A percentile compares a stretch with the other conserved stretches of the same genome.
phyloP scores from a whole-genome alignment of 2,329 filamentous ascomycete genomes.

The Coniochaeta sp. region DNA sequence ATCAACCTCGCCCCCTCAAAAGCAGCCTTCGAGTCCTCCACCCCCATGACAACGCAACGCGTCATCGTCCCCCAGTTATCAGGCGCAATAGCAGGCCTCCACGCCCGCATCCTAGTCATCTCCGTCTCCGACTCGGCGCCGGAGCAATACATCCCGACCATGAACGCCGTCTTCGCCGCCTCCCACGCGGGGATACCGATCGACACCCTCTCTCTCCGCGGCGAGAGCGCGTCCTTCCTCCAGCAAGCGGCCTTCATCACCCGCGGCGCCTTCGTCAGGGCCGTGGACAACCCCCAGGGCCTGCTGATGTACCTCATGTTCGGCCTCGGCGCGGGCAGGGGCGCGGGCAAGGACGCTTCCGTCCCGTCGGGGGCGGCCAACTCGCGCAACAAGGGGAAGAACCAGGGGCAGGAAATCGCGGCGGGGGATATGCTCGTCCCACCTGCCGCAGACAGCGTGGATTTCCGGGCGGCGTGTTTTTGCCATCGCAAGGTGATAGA shows the following conservation, averaged over 20 bases:
- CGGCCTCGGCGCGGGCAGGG: constrained; percentile 53
- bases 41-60: constrained; percentile 20
- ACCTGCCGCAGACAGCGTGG: constrained; percentile 78
- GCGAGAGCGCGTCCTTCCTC: constrained; percentile 74
- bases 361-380: no score
- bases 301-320: constrained; percentile 93
- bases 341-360: constrained; percentile 26
- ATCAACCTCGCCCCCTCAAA: constrained; percentile 56
- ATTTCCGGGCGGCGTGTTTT: constrained; percentile 97
- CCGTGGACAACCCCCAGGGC: constrained; percentile 52
- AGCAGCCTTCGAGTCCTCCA: constrained; percentile 23
- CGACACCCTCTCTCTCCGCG: constrained; percentile 81
- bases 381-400: background rate
- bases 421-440: constrained; percentile 54
- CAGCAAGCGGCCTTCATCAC: constrained; percentile 75
- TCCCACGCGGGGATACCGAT: constrained; percentile 83
- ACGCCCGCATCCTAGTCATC: constrained; percentile 80
- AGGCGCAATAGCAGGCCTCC: constrained; percentile 43
- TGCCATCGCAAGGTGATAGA: constrained; percentile 89
- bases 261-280: constrained; percentile 47
- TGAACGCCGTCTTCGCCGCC: constrained; percentile 97
- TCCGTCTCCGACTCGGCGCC: constrained; percentile 82
- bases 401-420: background rate
- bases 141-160: constrained; percentile 92
- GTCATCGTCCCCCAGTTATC: constrained; percentile 21